A percentile compares a stretch with the other conserved stretches of the same genome.
These are phyloP conservation scores for Rhexocercosporidium sp. DNA, from an alignment of 2,329 filamentous ascomycete species.

Conservation along the genomic window DNA sequence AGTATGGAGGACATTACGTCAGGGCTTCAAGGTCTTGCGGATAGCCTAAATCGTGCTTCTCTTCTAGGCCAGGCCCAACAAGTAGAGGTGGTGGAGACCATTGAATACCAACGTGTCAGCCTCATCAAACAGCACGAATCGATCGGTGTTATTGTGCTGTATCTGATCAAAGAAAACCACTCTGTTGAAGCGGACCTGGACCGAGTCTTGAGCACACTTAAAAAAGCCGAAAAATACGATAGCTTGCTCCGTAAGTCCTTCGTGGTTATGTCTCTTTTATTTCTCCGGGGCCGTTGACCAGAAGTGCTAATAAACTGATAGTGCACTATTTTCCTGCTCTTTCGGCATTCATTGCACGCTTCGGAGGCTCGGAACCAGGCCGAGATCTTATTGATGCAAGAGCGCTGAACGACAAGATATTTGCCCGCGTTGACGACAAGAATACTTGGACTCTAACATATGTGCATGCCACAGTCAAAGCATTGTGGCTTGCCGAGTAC, in stretches of 20 bases:
- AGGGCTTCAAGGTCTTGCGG: constrained; percentile 77
- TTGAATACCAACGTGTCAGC: constrained; percentile 80
- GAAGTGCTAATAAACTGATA: constrained; percentile 22
- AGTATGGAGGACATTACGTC: constrained; percentile 77
- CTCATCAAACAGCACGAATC: constrained; percentile 90
- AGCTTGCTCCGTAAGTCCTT: constrained; percentile 54
- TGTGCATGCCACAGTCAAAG: constrained; percentile 77
- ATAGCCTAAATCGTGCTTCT: constrained; percentile 76
- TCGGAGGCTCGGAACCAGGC: constrained; percentile 77
- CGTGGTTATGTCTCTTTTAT: constrained; percentile 1
- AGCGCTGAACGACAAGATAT: constrained; percentile 71
- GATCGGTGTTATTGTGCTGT: constrained; percentile 78
- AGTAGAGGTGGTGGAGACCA: constrained; percentile 73
- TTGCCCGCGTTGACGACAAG: constrained; percentile 68
- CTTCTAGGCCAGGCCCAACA: constrained; percentile 70
- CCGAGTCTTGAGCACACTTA: constrained; percentile 70
- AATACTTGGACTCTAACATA: constrained; percentile 71
- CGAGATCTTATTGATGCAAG: constrained; percentile 71
- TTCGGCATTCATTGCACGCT: constrained; percentile 75
- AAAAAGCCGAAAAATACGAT: constrained; percentile 78
- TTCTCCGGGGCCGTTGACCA: neutral
- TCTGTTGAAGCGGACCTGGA: constrained; percentile 75
- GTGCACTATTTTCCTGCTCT: constrained; percentile 86
- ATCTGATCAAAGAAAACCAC: constrained; percentile 77
- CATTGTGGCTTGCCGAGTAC: constrained; percentile 93